Conservation (phyloP, 1,139 yeast species). For the Pichia sorboxylosa region DNA sequence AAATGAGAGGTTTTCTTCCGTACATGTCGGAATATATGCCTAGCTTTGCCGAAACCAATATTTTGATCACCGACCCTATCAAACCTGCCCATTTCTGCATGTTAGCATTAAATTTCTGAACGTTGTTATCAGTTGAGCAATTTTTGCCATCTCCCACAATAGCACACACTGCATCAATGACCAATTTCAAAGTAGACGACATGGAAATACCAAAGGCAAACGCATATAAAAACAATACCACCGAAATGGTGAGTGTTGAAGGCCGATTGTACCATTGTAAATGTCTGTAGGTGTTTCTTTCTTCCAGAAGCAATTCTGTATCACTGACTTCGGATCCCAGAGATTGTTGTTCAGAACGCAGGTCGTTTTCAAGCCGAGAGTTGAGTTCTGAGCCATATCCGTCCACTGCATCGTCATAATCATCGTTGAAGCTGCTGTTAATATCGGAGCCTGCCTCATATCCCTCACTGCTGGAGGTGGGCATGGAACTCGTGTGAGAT, state of each 20-base stretch:
- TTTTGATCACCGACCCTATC: conserved; percentile 16
- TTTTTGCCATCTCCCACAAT: conserved; percentile 3
- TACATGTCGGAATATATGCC: conserved; percentile 55
- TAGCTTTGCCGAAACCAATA: conserved; percentile 34
- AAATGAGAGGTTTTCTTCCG: conserved; percentile 44
- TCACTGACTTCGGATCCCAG: conserved; percentile 9
- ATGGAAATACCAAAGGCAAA: conserved; percentile 15
- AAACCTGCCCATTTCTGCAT: conserved; percentile 18
- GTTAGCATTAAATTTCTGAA: conserved; percentile 17
- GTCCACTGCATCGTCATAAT: neutral
- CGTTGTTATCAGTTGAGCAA: conserved; percentile 13
- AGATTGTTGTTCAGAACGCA: neutral
- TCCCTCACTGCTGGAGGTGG: conserved; percentile 12
- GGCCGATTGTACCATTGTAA: conserved; percentile 23
- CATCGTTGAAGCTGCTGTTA: neutral
- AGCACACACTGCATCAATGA: conserved; percentile 17
- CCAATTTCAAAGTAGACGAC: conserved; percentile 18
- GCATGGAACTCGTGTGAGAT: no score
- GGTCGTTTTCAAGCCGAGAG: neutral
- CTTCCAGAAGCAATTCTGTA: conserved; percentile 11
- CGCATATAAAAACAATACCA: conserved; percentile 14
- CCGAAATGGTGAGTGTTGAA: conserved; percentile 17
- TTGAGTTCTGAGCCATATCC: neutral
- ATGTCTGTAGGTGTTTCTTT: conserved; percentile 13
- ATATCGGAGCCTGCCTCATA: conserved; percentile 12